Evolutionary conservation across 768 basidiomycete species (phyloP).

Genomic region (Mycena galopus): DNA sequence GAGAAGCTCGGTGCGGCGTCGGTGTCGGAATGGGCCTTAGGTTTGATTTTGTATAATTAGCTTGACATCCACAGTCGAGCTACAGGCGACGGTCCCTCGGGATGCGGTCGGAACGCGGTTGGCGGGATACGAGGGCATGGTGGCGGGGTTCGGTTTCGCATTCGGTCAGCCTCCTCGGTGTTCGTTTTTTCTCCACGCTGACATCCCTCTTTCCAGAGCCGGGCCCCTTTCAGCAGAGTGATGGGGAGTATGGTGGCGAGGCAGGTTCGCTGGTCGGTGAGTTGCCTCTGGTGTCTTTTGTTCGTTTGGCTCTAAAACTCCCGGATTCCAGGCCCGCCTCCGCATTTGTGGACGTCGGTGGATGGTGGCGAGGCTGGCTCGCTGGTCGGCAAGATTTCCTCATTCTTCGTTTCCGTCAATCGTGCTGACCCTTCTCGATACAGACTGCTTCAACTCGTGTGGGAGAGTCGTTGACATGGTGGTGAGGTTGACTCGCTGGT

Average conservation of each 20-base stretch:
- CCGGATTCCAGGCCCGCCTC: not conserved
- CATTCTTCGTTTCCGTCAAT: too few species aligned
- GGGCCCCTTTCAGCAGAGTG: too few species aligned
- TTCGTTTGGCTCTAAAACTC: not conserved
- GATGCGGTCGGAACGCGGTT: conserved; percentile 13
- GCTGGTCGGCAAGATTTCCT: not conserved
- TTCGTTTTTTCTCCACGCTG: not conserved
- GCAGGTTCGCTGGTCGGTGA: not conserved
- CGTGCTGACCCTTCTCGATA: too few species aligned
- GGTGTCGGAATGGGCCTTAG: too few species aligned
- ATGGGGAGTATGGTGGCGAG: conserved; percentile 7
- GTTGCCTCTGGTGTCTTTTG: not conserved
- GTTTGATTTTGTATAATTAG: too few species aligned
- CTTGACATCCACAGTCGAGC: not conserved
- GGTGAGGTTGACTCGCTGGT: not conserved
- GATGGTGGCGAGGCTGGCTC: conserved; percentile 1
- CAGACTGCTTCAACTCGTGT: too few species aligned
- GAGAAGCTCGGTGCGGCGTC: too few species aligned
- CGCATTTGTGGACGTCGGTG: not conserved
- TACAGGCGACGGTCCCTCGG: conserved; percentile 5
- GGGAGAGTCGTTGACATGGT: too few species aligned
- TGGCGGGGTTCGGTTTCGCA: not conserved
- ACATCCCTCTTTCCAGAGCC: not conserved
- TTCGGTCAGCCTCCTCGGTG: too few species aligned
- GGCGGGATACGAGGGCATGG: not conserved